Percentiles rank a stretch among this genome's conserved stretches.
These are phyloP conservation scores for Daldinia caldariorum DNA, from an alignment of 495 filamentous ascomycete species.

Conservation along the genomic window DNA sequence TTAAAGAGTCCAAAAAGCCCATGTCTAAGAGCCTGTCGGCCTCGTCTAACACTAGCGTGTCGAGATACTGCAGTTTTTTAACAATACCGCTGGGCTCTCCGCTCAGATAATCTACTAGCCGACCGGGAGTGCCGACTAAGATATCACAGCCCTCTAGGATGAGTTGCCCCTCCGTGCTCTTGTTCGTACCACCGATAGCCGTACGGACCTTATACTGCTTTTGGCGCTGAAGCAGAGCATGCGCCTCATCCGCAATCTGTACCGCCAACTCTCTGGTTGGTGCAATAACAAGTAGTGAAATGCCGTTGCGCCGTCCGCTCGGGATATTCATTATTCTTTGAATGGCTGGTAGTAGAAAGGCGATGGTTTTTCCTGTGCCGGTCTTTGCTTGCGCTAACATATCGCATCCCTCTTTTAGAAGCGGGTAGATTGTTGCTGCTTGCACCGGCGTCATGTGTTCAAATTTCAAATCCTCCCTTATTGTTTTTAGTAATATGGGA, in stretches of 20 bases:
- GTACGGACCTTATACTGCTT: constrained; percentile 47
- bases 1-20: constrained; percentile 68
- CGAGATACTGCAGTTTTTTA: constrained; percentile 47
- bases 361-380: constrained; percentile 75
- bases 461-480: constrained; percentile 54
- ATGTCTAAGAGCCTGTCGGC: constrained; percentile 74
- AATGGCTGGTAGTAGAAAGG: constrained; percentile 72
- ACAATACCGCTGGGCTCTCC: constrained; percentile 1
- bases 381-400: constrained; percentile 71
- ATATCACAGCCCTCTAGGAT: constrained; percentile 57
- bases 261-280: constrained; percentile 73
- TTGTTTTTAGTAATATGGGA: constrained; percentile 50
- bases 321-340: constrained; percentile 63
- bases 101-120: constrained; percentile 65
- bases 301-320: constrained; percentile 43
- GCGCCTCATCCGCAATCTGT: constrained; percentile 69
- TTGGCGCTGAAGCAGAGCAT: constrained; percentile 47
- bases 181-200: constrained; percentile 56
- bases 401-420: constrained; percentile 49
- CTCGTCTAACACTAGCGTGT: constrained; percentile 72
- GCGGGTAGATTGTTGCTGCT: constrained; percentile 52
- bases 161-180: constrained; percentile 47
- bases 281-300: constrained; percentile 71
- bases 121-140: constrained; percentile 71
- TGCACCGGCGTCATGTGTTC: constrained; percentile 59